phyloP scores from a whole-genome alignment of 2,329 filamentous ascomycete genomes.

The Colletotrichum horii region DNA sequence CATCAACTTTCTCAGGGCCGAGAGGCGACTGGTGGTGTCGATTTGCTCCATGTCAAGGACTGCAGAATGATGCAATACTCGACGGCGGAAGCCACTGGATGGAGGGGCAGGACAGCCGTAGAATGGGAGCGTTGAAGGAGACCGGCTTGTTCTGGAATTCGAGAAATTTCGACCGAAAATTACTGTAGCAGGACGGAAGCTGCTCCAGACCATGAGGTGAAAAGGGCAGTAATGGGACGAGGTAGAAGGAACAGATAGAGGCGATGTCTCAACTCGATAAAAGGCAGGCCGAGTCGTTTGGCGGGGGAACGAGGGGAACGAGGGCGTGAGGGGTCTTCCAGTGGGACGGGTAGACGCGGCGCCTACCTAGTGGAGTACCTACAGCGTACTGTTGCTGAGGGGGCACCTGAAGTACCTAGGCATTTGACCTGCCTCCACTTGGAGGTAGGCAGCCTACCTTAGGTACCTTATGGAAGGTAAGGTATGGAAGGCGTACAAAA shows the following conservation, averaged over 20 bases:
- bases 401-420: too few relatives aligned
- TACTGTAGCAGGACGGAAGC: background rate
- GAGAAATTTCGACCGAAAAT: background rate
- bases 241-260: background rate
- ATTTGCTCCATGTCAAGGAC: constrained; percentile 72
- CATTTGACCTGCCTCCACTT: too few relatives aligned
- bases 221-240: background rate
- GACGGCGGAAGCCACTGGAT: background rate
- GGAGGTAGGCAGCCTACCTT: background rate
- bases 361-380: background rate
- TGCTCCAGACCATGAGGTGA: background rate
- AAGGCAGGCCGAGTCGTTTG: background rate
- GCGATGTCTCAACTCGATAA: background rate
- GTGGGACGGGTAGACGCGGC: background rate
- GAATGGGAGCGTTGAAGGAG: background rate
- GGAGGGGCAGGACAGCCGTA: background rate
- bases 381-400: background rate
- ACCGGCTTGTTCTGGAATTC: background rate
- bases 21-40: constrained; percentile 78
- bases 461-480: too few relatives aligned
- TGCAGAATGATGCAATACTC: background rate
- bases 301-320: background rate
- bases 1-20: constrained; percentile 84
- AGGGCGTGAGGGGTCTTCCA: background rate
- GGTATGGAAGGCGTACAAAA: too few relatives aligned